Percentiles rank a stretch among this genome's conserved stretches.
Evolutionary conservation across 1,139 yeast genomes (phyloP).

Genomic region (Saccharomyces hybrid): DNA sequence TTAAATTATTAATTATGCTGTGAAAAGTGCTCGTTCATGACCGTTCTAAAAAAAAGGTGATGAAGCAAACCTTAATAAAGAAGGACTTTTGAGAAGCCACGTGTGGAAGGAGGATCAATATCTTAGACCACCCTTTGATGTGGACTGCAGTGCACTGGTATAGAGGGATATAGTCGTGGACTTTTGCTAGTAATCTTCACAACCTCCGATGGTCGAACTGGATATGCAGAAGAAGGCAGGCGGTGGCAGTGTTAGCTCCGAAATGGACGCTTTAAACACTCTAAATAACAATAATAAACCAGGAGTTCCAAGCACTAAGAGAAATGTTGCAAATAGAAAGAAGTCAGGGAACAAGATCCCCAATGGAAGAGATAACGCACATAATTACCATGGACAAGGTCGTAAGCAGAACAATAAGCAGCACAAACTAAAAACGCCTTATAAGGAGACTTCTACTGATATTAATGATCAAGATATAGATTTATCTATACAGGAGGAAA

Average conservation of each 20-base stretch:
- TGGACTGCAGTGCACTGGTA: background rate
- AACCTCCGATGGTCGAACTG: background rate
- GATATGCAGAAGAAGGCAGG: background rate
- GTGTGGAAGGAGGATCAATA: background rate
- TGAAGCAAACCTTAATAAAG: background rate
- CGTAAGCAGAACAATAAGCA: conserved; percentile 9
- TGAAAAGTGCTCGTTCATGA: background rate
- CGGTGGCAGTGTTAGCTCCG: background rate
- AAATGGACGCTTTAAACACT: background rate
- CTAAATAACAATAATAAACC: background rate
- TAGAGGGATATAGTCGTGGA: background rate
- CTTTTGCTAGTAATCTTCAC: background rate
- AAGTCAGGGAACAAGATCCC: background rate
- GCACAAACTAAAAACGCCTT: conserved; percentile 4
- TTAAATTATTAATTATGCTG: background rate
- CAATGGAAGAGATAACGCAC: background rate
- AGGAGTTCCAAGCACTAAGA: background rate
- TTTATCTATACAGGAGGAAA: conserved; percentile 33
- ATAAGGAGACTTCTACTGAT: background rate
- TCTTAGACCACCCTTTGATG: background rate
- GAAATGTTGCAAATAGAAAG: background rate
- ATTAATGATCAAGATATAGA: conserved; percentile 13
- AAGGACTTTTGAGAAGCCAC: background rate
- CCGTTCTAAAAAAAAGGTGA: background rate
- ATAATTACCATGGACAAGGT: background rate